These are phyloP conservation scores for Termitomyces sp. DNA, from an alignment of 768 basidiomycete species.

Conservation along the genomic window DNA sequence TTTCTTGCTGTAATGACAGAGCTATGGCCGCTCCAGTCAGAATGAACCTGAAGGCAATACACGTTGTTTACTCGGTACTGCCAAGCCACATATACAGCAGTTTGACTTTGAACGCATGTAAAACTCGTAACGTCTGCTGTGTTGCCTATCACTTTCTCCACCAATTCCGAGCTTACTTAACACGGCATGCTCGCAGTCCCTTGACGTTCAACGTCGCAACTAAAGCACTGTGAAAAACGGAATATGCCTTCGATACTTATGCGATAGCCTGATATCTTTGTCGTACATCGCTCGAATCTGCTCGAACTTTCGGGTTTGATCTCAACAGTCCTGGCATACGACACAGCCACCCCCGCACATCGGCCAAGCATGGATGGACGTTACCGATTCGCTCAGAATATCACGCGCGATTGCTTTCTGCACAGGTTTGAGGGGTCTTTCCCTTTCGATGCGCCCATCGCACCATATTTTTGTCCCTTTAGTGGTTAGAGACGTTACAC, in stretches of 20 bases:
- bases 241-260: neutral
- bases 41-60: neutral
- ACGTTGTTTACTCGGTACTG: neutral
- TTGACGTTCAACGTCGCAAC: too few relatives aligned
- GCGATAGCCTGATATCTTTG: neutral
- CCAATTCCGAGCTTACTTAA: neutral
- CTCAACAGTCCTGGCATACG: neutral
- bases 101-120: too few relatives aligned
- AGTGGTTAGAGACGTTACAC: neutral
- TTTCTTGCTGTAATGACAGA: neutral
- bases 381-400: neutral
- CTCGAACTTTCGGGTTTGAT: neutral
- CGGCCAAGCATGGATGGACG: neutral
- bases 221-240: neutral
- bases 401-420: neutral
- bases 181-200: neutral
- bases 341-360: neutral
- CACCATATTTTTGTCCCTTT: neutral
- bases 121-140: neutral
- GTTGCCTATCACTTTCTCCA: neutral
- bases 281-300: neutral
- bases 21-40: neutral
- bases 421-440: neutral
- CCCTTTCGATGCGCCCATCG: neutral
- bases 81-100: neutral